Conservation (phyloP, 352 stramenopile genomes). For the Phytophthora pisi region DNA sequence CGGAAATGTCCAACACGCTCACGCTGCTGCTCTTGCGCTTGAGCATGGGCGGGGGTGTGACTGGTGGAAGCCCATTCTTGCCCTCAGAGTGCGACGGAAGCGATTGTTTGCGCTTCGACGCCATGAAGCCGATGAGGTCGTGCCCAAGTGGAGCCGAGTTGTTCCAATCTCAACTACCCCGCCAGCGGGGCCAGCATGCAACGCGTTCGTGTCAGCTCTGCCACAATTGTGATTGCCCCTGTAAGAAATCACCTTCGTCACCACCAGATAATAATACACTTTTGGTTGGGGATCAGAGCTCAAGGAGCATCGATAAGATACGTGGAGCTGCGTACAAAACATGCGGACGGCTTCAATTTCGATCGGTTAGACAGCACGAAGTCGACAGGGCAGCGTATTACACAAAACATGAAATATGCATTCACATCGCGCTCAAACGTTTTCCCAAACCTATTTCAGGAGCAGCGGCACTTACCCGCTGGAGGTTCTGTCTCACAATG, state of each 20-base stretch:
- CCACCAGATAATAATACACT: conserved; percentile 8
- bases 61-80: conserved; percentile 22
- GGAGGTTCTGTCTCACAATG: not conserved
- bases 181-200: conserved; percentile 5
- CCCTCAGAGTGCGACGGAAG: not conserved
- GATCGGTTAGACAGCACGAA: not conserved
- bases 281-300: conserved; percentile 32
- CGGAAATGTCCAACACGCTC: conserved; percentile 45
- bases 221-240: conserved; percentile 9
- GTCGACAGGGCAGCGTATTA: not conserved
- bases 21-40: conserved; percentile 68
- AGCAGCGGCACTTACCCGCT: conserved; percentile 8
- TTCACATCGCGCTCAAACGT: conserved; percentile 13
- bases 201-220: conserved; percentile 17
- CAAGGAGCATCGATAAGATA: conserved; percentile 25
- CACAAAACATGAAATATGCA: conserved; percentile 25
- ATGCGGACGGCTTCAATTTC: conserved; percentile 1
- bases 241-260: conserved; percentile 7
- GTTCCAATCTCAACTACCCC: conserved; percentile 7
- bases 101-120: conserved; percentile 14
- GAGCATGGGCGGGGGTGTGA: conserved; percentile 29
- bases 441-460: conserved; percentile 17
- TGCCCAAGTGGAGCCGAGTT: conserved; percentile 10
- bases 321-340: not conserved
- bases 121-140: conserved; percentile 15